Conservation (phyloP, 2,329 filamentous ascomycete species). For the Fusarium xyrophilum region DNA sequence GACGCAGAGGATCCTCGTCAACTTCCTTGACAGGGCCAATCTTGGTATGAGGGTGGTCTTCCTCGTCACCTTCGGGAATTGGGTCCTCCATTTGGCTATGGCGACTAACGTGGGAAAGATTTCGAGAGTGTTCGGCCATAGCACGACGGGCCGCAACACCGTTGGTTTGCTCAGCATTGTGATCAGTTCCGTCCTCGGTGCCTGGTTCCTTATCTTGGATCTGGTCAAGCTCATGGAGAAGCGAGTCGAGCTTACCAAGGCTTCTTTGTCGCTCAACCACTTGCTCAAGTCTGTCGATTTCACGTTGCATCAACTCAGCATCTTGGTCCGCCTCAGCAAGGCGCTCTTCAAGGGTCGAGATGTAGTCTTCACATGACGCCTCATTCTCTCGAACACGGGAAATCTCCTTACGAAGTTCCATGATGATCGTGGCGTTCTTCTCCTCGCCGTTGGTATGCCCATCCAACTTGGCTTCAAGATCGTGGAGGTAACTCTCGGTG, state of each 20-base stretch:
- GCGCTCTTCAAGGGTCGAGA: constrained; percentile 93
- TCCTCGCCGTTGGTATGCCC: constrained; percentile 91
- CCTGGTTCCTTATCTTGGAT: constrained; percentile 65
- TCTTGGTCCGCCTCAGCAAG: constrained; percentile 96
- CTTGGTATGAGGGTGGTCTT: constrained; percentile 42
- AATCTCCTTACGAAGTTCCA: constrained; percentile 90
- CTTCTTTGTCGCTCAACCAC: constrained; percentile 95
- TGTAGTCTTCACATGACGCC: constrained; percentile 91
- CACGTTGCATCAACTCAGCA: constrained; percentile 93
- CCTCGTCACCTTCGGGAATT: constrained; percentile 62
- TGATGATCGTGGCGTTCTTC: constrained; percentile 84
- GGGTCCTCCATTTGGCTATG: constrained; percentile 61
- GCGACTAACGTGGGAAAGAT: constrained; percentile 61
- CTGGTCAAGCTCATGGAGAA: constrained; percentile 88
- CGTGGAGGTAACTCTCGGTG: constrained; percentile 91
- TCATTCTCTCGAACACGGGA: constrained; percentile 88
- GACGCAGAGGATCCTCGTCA: constrained; percentile 33
- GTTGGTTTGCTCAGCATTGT: constrained; percentile 45
- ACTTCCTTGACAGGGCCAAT: constrained; percentile 48
- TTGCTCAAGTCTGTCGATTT: constrained; percentile 92
- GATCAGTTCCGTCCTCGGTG: constrained; percentile 37
- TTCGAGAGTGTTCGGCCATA: constrained; percentile 60
- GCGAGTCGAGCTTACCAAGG: constrained; percentile 90
- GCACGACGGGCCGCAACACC: constrained; percentile 53
- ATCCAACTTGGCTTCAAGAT: constrained; percentile 88